Evolutionary conservation across 2,329 filamentous ascomycete genomes (phyloP), one percentile per base, ranked within the genome.

Genomic region (Hymenotorrendiella dingleyae): DNA sequence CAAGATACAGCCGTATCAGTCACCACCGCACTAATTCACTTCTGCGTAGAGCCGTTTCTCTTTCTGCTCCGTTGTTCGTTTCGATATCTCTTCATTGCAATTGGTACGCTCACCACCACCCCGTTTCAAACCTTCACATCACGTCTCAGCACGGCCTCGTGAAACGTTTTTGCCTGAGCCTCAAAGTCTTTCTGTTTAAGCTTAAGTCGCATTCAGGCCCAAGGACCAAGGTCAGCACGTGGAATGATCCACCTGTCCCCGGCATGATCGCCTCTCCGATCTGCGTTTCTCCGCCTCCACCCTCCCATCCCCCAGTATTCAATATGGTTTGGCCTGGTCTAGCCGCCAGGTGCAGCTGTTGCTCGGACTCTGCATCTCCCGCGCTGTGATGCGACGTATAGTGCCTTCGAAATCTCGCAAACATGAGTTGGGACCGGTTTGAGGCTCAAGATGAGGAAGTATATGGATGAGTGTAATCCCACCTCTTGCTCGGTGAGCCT

Each of bases 111-210:
- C n/a, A n/a, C n/a, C n/a, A n/a, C n/a, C n/a, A n/a, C n/a, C n/a
- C n/a, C n/a, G n/a, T n/a, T n/a, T n/a, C n/a, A n/a, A n/a, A n/a
- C 10, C 23, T 20, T 16, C 17, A 6, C 28, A 11, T 33, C 40
- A 27, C 32, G 40, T 42, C 40, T 42, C 40, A 42, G 30, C 7
- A 36, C 16, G 24, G 21, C 17, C 21, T 36, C 33, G 21, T 36
- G 33, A 36, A 42, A 42, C 40, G 23, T 27, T 9, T n/a, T n/a
- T n/a, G n/a, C n/a, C 11, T 30, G 11, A 29, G 32, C 22, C 28
- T 24, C 40, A 14, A 21, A 24, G 5, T 10, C 27, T 36, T 14
- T 14, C 9, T 7, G 17, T 42, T 36, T 36, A 42, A 30, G 33
- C 40, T 42, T 30, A 36, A 22, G 19, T 14, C 26, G 11, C 11